A percentile compares a stretch with the other conserved stretches of the same genome.
Conservation (phyloP, 495 filamentous ascomycete genomes). For the Polyplosphaeria fusca region DNA sequence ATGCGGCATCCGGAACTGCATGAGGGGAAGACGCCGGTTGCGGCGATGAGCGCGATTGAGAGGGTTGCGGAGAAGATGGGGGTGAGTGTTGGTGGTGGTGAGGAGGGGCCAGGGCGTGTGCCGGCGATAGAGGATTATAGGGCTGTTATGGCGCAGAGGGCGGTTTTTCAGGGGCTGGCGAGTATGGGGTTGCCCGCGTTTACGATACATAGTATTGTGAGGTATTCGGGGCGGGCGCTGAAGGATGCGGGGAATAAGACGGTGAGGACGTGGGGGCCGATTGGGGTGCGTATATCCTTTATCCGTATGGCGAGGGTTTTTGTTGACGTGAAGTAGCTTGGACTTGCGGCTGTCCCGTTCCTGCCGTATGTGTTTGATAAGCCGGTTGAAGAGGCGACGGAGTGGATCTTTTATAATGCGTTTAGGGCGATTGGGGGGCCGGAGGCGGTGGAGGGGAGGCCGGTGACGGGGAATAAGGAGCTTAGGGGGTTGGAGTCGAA, state of each 20-base stretch:
- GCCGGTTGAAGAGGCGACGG: slow-evolving; percentile 84
- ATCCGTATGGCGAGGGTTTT: not conserved
- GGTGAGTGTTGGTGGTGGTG: slow-evolving; percentile 12
- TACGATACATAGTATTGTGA: slow-evolving; percentile 89
- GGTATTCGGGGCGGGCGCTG: slow-evolving; percentile 77
- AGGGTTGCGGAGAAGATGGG: slow-evolving; percentile 3
- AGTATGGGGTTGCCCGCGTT: slow-evolving; percentile 94
- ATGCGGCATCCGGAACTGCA: slow-evolving; percentile 50
- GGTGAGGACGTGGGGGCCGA: slow-evolving; percentile 80
- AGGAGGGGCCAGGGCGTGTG: slow-evolving; percentile 53
- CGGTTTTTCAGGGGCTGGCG: slow-evolving; percentile 83
- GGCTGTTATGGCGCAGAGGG: slow-evolving; percentile 85
- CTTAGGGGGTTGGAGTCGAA: slow-evolving; percentile 45
- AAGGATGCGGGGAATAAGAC: slow-evolving; percentile 72
- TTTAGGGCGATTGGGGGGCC: slow-evolving; percentile 69
- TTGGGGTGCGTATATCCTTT: slow-evolving; percentile 57
- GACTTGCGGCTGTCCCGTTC: slow-evolving; percentile 81
- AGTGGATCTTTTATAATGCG: slow-evolving; percentile 81
- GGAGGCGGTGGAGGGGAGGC: slow-evolving; percentile 49
- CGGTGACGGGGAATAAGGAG: slow-evolving; percentile 50
- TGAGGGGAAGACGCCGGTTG: slow-evolving; percentile 10
- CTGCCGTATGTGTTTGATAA: slow-evolving; percentile 88
- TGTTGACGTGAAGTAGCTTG: slow-evolving; percentile 51
- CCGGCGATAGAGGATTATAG: slow-evolving; percentile 84
- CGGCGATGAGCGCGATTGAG: slow-evolving; percentile 2